Conservation (phyloP, 2,329 filamentous ascomycete species). For the Tolypocladium capitatum region DNA sequence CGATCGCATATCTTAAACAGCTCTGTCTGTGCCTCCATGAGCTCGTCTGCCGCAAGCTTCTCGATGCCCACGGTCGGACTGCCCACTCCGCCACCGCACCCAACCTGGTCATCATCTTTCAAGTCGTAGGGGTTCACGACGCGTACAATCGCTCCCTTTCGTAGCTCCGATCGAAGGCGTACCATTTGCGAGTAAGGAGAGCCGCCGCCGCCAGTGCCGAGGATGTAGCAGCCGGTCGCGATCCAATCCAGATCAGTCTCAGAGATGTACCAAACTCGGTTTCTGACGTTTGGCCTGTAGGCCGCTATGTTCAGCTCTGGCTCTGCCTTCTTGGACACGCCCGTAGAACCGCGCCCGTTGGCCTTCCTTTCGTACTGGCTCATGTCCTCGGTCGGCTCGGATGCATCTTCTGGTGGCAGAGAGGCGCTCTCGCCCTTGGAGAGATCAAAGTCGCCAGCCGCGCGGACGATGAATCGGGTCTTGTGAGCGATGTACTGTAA, state of each 20-base stretch:
- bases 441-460: conserved; percentile 44
- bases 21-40: conserved; percentile 35
- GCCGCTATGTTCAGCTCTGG: conserved; percentile 19
- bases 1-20: conserved; percentile 36
- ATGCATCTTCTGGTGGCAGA: conserved; percentile 1
- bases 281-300: conserved; percentile 35
- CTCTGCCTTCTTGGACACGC: conserved; percentile 1
- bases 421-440: conserved; percentile 3
- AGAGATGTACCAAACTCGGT: conserved; percentile 42
- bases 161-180: conserved; percentile 35
- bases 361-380: conserved; percentile 8
- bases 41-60: conserved; percentile 44
- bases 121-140: conserved; percentile 39
- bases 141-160: conserved; percentile 33
- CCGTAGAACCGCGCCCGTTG: not conserved
- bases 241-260: conserved; percentile 46
- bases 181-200: conserved; percentile 39
- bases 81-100: conserved; percentile 43
- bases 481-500: conserved; percentile 36
- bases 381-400: conserved; percentile 6
- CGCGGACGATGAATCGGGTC: conserved; percentile 42
- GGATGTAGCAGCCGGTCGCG: conserved; percentile 44
- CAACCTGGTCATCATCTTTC: conserved; percentile 35
- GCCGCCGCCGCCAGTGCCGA: conserved; percentile 48
- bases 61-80: conserved; percentile 49